Percentiles rank a stretch among this genome's conserved stretches.
Evolutionary conservation across 2,329 filamentous ascomycete genomes (phyloP).

Genomic region (Exserohilum turcica): DNA sequence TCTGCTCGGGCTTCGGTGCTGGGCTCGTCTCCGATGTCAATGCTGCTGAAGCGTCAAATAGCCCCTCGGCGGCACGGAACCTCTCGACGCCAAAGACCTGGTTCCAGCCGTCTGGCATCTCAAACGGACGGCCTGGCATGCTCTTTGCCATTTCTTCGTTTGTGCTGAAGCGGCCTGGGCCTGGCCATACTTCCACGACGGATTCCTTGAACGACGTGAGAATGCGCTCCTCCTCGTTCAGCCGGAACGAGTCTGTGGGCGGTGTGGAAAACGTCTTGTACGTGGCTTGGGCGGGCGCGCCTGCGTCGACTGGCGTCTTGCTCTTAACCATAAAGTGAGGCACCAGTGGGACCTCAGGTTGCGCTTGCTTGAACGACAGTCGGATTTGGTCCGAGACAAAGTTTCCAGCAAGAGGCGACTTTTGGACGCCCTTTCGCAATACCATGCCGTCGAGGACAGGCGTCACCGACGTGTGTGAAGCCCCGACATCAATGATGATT

Average conservation of each 20-base stretch:
- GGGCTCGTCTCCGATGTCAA: conserved; percentile 59
- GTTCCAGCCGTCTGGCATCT: conserved; percentile 97
- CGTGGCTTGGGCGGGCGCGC: conserved; percentile 75
- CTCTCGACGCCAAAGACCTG: conserved; percentile 91
- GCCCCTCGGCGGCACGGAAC: conserved; percentile 81
- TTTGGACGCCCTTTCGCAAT: conserved; percentile 82
- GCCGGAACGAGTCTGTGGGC: conserved; percentile 72
- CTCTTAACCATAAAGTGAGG: conserved; percentile 87
- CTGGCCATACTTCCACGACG: conserved; percentile 90
- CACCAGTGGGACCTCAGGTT: conserved; percentile 74
- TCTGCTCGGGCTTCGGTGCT: conserved; percentile 71
- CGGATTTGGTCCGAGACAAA: conserved; percentile 91
- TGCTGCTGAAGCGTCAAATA: conserved; percentile 86
- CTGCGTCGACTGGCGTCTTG: conserved; percentile 87
- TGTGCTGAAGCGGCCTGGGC: conserved; percentile 69
- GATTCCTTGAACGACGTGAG: conserved; percentile 97
- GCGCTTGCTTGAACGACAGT: conserved; percentile 70
- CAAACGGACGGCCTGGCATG: conserved; percentile 83
- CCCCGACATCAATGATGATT: conserved; percentile 89
- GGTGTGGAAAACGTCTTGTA: conserved; percentile 70
- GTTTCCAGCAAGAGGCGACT: conserved; percentile 83
- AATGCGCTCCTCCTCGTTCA: conserved; percentile 88
- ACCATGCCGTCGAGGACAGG: conserved; percentile 95
- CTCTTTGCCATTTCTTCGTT: conserved; percentile 78
- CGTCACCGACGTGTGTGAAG: conserved; percentile 84